Conservation (phyloP, 495 filamentous ascomycete genomes). For the Aspergillus egyptiacus region DNA sequence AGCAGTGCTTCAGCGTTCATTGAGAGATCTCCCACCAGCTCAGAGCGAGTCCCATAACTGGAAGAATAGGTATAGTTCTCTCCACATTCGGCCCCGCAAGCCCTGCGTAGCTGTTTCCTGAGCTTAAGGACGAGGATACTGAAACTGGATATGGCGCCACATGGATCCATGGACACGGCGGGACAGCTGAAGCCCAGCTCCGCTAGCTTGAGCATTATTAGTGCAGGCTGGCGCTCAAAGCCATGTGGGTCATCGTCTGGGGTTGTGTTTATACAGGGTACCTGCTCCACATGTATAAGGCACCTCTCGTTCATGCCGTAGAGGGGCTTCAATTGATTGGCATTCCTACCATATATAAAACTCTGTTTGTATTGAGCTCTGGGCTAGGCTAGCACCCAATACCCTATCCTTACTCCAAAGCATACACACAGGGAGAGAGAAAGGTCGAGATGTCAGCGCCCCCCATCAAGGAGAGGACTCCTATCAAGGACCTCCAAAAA, state of each 20-base stretch:
- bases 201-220: no score
- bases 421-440: no score
- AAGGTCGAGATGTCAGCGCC: constrained; percentile 20
- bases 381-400: no score
- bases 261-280: not conserved
- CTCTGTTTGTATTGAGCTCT: no score
- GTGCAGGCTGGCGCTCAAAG: not conserved
- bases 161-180: not conserved
- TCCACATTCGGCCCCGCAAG: not conserved
- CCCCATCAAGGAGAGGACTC: constrained; percentile 25
- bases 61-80: not conserved
- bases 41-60: no score
- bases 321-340: not conserved
- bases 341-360: not conserved
- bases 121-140: no score
- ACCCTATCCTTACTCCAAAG: no score
- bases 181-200: no score
- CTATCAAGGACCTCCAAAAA: constrained; percentile 34
- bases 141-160: not conserved
- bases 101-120: not conserved
- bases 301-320: not conserved
- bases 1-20: no score
- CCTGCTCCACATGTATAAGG: constrained; percentile 1
- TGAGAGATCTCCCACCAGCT: no score
- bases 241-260: constrained; percentile 1